Evolutionary conservation across 2,329 filamentous ascomycete species (phyloP), one percentile per base, ranked within the genome.

Genomic region (Westerdykella aurantiaca): DNA sequence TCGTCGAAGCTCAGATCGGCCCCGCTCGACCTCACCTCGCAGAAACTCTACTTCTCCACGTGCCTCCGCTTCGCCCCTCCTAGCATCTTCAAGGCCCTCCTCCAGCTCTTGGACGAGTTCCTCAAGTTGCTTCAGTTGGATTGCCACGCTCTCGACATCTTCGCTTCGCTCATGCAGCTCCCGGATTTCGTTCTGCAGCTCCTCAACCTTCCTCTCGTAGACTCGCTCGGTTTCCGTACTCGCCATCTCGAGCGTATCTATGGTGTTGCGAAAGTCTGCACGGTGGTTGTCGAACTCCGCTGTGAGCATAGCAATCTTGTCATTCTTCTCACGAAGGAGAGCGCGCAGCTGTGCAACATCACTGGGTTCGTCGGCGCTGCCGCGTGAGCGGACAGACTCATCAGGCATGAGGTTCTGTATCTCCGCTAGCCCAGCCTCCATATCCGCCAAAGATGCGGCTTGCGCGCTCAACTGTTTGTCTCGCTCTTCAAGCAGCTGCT

Each of bases 61-160:
- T 23, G 93, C 93, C 71, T 98, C 93, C 9, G 91, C 91, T 70
- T 98, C 93, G 6, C 93, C 93, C 44, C 93, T 79, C 43, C 93
- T 79, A 38, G 93, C 90, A 69, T 98, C 93, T 69, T 98, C 93
- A 1, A 98, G 75, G 0, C 93, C 93, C 67, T 98, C 93, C 67
- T 98, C 93, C 0, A 98, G 79, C 66, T 98, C 93, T 56, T 95
- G 91, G 2, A 98, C 93, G 29, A 97, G 78, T 64, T 97, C 91
- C 65, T 97, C 93, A 1, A 98, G 76, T 68, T 95, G 89, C 71
- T 95, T 96, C 43, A 98, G 76, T 68, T 98, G 93, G 50, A 79
- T 79, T 6, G 93, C 90, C 16, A 98, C 89, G 21, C 83, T 86
- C 56, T 96, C 88, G 6, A 98, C 89, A 63, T 98, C 93, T 46